Percentiles rank a stretch among this genome's conserved stretches.
Conservation (phyloP, 1,284 basidiomycete genomes). For the Apiotrichum gracile region DNA sequence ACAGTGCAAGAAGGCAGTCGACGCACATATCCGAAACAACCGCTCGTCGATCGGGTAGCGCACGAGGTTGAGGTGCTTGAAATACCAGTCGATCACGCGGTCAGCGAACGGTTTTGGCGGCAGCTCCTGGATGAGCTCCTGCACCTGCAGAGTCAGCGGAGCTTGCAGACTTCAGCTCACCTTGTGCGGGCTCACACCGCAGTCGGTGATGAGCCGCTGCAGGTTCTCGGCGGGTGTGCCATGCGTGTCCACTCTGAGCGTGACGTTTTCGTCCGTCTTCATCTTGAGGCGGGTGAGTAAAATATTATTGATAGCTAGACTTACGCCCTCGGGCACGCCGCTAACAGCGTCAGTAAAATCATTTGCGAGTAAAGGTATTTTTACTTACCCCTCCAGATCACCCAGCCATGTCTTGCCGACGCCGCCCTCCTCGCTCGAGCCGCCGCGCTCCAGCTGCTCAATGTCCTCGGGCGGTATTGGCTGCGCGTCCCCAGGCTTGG, state of each 20-base stretch:
- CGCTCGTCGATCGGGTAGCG: slow-evolving; percentile 84
- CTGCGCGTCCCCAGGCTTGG: slow-evolving; percentile 2
- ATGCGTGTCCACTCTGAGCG: slow-evolving; percentile 43
- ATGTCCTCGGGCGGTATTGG: slow-evolving; percentile 14
- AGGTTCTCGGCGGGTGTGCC: slow-evolving; percentile 47
- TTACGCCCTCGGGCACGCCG: slow-evolving; percentile 25
- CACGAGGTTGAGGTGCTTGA: slow-evolving; percentile 76
- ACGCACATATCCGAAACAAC: slow-evolving; percentile 61
- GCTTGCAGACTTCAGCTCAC: slow-evolving; percentile 10
- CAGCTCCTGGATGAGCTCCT: slow-evolving; percentile 79
- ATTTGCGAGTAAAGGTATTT: neutral
- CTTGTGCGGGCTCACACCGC: slow-evolving; percentile 80
- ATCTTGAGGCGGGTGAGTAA: slow-evolving; percentile 15
- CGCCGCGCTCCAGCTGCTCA: slow-evolving; percentile 18
- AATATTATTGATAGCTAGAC: neutral
- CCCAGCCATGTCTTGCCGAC: slow-evolving; percentile 41
- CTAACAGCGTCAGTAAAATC: slow-evolving; percentile 6
- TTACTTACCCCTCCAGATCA: slow-evolving; percentile 38
- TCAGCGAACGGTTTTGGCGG: slow-evolving; percentile 69
- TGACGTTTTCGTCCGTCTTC: slow-evolving; percentile 40
- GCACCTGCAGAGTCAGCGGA: slow-evolving; percentile 50
- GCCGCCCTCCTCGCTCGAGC: slow-evolving; percentile 25
- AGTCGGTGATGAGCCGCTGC: slow-evolving; percentile 75
- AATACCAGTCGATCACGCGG: slow-evolving; percentile 51
- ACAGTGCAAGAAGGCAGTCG: neutral